Evolutionary conservation across 179 eudicot species (phyloP), one percentile per base, ranked within the genome.

Genomic region (Nepenthes alata): DNA sequence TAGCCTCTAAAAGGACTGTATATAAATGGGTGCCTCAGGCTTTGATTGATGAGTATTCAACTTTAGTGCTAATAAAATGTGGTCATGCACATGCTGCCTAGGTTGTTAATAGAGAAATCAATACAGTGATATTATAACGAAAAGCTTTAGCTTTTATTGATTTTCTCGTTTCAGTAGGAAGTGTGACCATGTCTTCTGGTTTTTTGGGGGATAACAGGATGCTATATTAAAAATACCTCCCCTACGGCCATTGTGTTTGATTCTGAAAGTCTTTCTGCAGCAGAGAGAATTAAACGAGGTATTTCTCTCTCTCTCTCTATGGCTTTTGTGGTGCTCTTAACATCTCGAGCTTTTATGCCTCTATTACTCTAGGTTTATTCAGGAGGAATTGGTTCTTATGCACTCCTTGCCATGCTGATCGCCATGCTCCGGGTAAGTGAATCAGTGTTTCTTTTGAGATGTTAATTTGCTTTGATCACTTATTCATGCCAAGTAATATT

Each of bases 361-460:
- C 1, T 34, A 14, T 14, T 5, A 34, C 6, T 55, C 37, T 15
- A 89, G 97, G 97, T 89, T 37, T 87, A 93, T 61, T 83, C 95
- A 14, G 98, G 98, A 62, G 98, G 98, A 60, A 72, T 93, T 64
- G 98, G 98, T 14, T 93, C 98, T 3, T 93, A 89, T 73, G 98
- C 97, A 16, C 97, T 93, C 63, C 88, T 93, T 65, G 78, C 85
- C 35, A 93, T 93, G 98, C 88, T 93, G 72, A 87, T 93, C 71
- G 95, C 97, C 63, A 75, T 89, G 93, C 60, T 93, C 64, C 95
- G 82, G 85, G 98, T 93, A 78, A 66, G 77, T 75, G 12, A 47
- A 65, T 7, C 12, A 55, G 14, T 12, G 57, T 55, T 9, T 9
- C 59, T n/a, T 52, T 50, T n/a, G 16, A 41, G 35, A 10, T 2